Evolutionary conservation across 2,329 filamentous ascomycete genomes (phyloP), one percentile per base, ranked within the genome.

Genomic region (Whalleya microplaca): DNA sequence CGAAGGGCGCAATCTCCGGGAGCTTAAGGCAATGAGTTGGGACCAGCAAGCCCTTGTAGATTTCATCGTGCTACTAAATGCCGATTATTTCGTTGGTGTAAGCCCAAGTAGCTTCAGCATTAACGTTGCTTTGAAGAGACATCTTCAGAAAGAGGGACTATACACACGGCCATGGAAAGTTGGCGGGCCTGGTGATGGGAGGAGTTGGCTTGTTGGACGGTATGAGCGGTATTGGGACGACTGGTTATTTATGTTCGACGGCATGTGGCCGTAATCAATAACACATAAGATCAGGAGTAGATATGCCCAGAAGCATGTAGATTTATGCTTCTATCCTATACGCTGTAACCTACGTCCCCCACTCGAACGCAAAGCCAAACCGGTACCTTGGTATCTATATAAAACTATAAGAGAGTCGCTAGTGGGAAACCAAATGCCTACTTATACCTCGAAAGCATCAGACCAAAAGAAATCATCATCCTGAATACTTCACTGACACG

Each of bases 161-260:
- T 68, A 73, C 53, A 74, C 76, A 2, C 65, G 76, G 45, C 75
- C 74, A 0, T 80, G 75, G 75, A 75, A 63, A 53, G 66, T 76
- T 12, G 73, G 71, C 7, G 71, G 70, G 2, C 69, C 67, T 0
- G 73, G 75, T 1, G 77, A 80, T 56, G 71, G 69, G 3, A 69
- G 71, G 42, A 78, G 75, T 41, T 76, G 73, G 64, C 65, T 80
- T 18, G 70, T 77, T 12, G 78, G 78, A 1, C 68, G 69, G 19
- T 79, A 76, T 51, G 71, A 73, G 4, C 69, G 68, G 18, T 80
- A 78, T 63, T 80, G 74, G 73, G 73, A 76, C 12, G 76, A 80
- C 57, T 80, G 77, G 77, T 66, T 79, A 41, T 80, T 78, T 51
- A 80, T 80, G 74, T 78, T 72, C 53, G 75, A 78, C 44, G 73